These are phyloP conservation scores for Phialemonium atrogriseum DNA, from an alignment of 2,329 filamentous ascomycete species.

Conservation along the genomic window DNA sequence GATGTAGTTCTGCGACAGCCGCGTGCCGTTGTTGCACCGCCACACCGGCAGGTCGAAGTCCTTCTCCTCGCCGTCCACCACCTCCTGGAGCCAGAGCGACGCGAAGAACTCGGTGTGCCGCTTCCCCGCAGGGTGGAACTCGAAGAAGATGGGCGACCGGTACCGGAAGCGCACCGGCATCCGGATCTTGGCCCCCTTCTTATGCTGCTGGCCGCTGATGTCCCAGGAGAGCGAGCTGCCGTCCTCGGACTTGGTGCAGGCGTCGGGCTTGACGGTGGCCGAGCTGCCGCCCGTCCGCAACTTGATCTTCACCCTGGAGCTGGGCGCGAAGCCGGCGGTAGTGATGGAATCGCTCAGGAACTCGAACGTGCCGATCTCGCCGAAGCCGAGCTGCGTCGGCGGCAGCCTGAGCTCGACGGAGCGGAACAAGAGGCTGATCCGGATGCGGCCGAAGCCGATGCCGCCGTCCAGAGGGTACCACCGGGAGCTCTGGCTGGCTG, in stretches of 20 bases:
- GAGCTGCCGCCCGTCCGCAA: constrained; percentile 79
- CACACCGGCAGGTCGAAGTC: constrained; percentile 87
- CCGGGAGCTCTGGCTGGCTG: constrained; percentile 73
- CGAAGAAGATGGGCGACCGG: constrained; percentile 80
- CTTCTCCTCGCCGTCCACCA: constrained; percentile 70
- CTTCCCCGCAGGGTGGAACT: constrained; percentile 65
- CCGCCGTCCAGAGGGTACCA: constrained; percentile 98
- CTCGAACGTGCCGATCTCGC: constrained; percentile 93
- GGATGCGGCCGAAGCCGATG: constrained; percentile 81
- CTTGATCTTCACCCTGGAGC: constrained; percentile 55
- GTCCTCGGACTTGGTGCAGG: constrained; percentile 51
- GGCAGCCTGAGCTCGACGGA: constrained; percentile 80
- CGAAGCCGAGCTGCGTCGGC: constrained; percentile 71
- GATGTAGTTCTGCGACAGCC: constrained; percentile 87
- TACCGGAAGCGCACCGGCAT: constrained; percentile 88
- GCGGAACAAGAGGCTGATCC: constrained; percentile 83
- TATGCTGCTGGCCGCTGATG: constrained; percentile 31
- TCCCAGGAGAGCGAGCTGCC: constrained; percentile 44
- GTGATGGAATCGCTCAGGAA: constrained; percentile 66
- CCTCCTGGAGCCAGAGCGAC: constrained; percentile 75
- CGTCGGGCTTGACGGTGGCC: constrained; percentile 56
- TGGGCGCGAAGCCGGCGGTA: constrained; percentile 51
- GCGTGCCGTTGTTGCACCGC: constrained; percentile 65
- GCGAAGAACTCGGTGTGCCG: constrained; percentile 68
- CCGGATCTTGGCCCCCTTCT: constrained; percentile 40